Percentiles rank a stretch among this genome's conserved stretches.
Conservation (phyloP, 208 protist species). For the Phytomonas francai region DNA sequence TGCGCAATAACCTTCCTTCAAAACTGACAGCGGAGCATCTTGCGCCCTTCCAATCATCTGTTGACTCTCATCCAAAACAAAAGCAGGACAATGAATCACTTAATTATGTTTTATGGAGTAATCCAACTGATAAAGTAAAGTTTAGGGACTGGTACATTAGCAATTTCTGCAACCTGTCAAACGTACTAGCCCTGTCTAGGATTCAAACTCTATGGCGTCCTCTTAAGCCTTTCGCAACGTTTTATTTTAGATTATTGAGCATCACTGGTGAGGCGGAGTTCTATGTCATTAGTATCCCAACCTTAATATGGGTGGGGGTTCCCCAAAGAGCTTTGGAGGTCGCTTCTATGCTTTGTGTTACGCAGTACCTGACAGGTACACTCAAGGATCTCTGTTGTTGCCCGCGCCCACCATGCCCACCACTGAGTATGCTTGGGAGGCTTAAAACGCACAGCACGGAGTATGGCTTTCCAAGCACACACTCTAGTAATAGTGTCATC, state of each 20-base stretch:
- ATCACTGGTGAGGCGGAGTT: conserved; percentile 67
- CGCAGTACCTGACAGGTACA: conserved; percentile 51
- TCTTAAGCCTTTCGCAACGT: conserved; percentile 18
- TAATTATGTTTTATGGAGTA: no score
- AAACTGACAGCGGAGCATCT: no score
- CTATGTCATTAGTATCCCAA: conserved; percentile 52
- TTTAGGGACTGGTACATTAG: conserved; percentile 73
- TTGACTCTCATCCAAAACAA: no score
- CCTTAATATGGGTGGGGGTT: conserved; percentile 34
- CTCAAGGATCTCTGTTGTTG: conserved; percentile 55
- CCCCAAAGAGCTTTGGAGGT: conserved; percentile 23
- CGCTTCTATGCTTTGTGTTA: conserved; percentile 42
- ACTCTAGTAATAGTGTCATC: conserved; percentile 43
- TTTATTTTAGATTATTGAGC: conserved; percentile 61
- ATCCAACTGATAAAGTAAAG: background rate
- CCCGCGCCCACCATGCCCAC: conserved; percentile 60
- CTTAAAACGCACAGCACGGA: conserved; percentile 38
- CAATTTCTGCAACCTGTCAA: conserved; percentile 46
- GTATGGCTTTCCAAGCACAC: conserved; percentile 73
- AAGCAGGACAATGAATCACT: no score
- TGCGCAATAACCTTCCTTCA: no score
- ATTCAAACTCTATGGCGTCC: conserved; percentile 26
- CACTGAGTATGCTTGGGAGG: conserved; percentile 43
- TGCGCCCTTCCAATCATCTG: no score
- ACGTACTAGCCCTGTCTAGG: conserved; percentile 29